Evolutionary conservation across 805 yeast species (phyloP).

Genomic region (Starmerella bacillaris): DNA sequence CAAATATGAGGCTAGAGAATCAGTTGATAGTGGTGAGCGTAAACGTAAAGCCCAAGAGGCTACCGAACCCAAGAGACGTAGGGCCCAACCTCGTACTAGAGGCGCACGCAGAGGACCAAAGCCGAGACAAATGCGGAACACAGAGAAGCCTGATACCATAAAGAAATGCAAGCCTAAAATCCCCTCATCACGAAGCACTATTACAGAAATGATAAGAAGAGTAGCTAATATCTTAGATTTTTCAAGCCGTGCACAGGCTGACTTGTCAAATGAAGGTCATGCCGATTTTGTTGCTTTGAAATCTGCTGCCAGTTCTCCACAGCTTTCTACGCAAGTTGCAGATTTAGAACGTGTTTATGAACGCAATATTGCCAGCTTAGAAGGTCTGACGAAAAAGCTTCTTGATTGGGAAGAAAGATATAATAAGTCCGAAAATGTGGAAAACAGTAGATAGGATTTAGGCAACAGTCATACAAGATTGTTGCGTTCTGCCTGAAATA

Average conservation of each 20-base stretch:
- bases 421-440: no score
- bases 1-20: background rate
- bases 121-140: background rate
- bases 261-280: conserved; percentile 56
- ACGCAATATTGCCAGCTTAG: conserved; percentile 49
- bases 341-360: conserved; percentile 28
- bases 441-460: no score
- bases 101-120: conserved; percentile 1
- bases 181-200: conserved; percentile 56
- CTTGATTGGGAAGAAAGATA: conserved; percentile 63
- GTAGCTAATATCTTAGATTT: conserved; percentile 83
- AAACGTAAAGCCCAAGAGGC: background rate
- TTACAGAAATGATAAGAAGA: conserved; percentile 73
- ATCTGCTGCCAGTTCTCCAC: conserved; percentile 18
- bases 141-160: conserved; percentile 1
- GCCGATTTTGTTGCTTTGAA: conserved; percentile 34
- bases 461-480: no score
- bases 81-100: conserved; percentile 1
- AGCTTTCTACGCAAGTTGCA: conserved; percentile 14
- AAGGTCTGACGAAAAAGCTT: conserved; percentile 50
- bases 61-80: background rate
- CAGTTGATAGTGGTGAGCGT: background rate
- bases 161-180: conserved; percentile 37
- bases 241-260: conserved; percentile 71
- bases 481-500: no score